phyloP scores from a whole-genome alignment of 495 filamentous ascomycete genomes.

The Neurospora sp. region DNA sequence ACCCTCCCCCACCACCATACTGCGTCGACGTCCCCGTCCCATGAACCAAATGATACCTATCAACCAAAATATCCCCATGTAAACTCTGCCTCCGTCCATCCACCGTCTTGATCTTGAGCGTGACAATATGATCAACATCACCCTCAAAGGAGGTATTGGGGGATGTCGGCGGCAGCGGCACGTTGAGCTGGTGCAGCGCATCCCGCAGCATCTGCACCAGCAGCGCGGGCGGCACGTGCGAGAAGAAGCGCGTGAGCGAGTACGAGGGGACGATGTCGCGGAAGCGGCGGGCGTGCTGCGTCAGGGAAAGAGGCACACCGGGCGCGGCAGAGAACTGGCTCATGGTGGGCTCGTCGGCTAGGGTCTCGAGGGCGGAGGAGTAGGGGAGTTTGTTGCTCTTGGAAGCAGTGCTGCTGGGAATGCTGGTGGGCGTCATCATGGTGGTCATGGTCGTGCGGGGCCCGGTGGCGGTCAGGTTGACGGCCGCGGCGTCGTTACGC shows the following conservation, averaged over 20 bases:
- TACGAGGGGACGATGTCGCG: conserved; percentile 73
- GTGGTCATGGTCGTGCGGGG: conserved; percentile 4
- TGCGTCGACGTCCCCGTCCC: neutral
- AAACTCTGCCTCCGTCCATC: conserved; percentile 74
- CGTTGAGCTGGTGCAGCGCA: conserved; percentile 70
- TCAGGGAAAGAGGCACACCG: conserved; percentile 66
- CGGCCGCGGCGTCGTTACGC: conserved; percentile 12
- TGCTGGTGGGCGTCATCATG: neutral
- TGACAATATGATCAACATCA: conserved; percentile 39
- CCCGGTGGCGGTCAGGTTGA: neutral
- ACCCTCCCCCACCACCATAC: neutral
- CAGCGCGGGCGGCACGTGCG: conserved; percentile 62
- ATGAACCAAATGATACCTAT: conserved; percentile 43
- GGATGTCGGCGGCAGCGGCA: conserved; percentile 51
- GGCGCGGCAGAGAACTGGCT: conserved; percentile 81
- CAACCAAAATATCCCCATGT: conserved; percentile 75
- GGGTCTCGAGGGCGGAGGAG: conserved; percentile 42
- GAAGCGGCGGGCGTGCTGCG: conserved; percentile 81
- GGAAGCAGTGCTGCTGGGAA: conserved; percentile 5
- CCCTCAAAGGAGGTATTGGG: conserved; percentile 13
- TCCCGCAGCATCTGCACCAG: conserved; percentile 72
- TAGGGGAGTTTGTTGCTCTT: neutral
- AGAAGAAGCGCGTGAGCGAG: conserved; percentile 85
- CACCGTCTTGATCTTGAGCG: conserved; percentile 60
- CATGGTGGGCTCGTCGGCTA: conserved; percentile 84